Base-by-base conservation (phyloP, 2,329 filamentous ascomycete species). In the Rosellinia necatrix region DNA sequence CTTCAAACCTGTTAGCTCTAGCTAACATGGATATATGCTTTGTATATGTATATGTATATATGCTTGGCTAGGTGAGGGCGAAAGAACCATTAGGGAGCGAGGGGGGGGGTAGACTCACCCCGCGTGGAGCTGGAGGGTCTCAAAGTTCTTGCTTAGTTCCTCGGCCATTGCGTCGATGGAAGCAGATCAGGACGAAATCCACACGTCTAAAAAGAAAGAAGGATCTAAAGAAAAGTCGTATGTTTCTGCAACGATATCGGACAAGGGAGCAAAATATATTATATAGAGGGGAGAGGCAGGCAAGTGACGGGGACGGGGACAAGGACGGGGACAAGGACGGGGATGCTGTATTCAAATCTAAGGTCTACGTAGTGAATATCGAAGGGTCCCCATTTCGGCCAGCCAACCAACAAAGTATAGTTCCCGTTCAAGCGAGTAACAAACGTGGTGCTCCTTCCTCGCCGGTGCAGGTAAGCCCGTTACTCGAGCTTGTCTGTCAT, bases 41-140 rank as follows among this genome's bases (percentile, higher is more conserved):
- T n/a, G n/a, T 19, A 35, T 40, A 19, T 40, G 7, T 40, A 22
- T 12, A 35, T 8, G 12, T 27, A 24, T 13, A 9, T 46, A 37
- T 50, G 5, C 9, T 29, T 10, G 10, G 17, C 37, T 17, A 41
- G 15, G 19, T 21, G 10, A 41, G 9, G 30, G 35, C 37, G 40
- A 42, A 25, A 25, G 6, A 34, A 34, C 12, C 4, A 35, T 12
- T 59, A 19, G 37, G 24, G 30, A 35, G 15, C 59, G 19, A 38
- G 24, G 30, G 41, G 21, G 35, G 17, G 38, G 7, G 30, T 41
- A 37, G 37, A 71, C 78, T 68, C 84, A 90, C 87, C 90, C 90
- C 71, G 90, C 90, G 73, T 94, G 90, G 64, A 94, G 83, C 79
- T 93, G 90, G 62, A 93, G 82, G 58, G 90, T 94, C 79, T 93